Evolutionary conservation across 2,329 filamentous ascomycete species (phyloP), one percentile per base, ranked within the genome.

Genomic region (Exophiala spinifera): DNA sequence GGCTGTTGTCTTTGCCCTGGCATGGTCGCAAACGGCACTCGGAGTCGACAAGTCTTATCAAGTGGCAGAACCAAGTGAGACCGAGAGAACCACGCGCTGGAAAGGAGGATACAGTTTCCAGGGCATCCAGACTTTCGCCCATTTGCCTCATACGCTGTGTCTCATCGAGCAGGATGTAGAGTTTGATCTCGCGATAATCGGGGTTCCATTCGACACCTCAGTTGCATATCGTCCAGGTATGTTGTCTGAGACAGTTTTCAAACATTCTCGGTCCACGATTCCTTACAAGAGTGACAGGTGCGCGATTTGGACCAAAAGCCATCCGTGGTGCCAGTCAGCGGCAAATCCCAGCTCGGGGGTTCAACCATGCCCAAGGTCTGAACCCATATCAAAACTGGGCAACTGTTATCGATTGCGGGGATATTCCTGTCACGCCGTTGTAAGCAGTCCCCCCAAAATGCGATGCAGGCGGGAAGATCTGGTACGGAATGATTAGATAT

Each of bases 381-480:
- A 96, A 96, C 70, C 89, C 91, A 0, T 96, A 94, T 73, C 75
- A 76, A 37, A 86, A 80, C 52, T 92, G 87, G 86, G 87, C 88
- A 1, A 84, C 76, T 33, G 83, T 95, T 55, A 76, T 92, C 44
- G 91, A 96, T 75, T 96, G 91, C 69, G 91, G 91, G 43, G 91
- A 96, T 68, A 89, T 96, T 50, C 90, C 91, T 19, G 79, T 95
- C 61, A 88, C 86, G 0, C 91, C 90, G 0, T 86, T 95, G 36
- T 39, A 39, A 39, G 36, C 14, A 15, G 28, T 11, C 28, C 23
- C 8, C 23, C 6, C 28, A 11, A 31, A 31, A 8, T 11, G 11
- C 28, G 4, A 31, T 31, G 28, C 6, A 31, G 3, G 28, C 28
- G 28, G 28, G 10, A 11, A 10, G 10, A 31, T 10, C 28, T 31